Evolutionary conservation across 2,329 filamentous ascomycete species (phyloP), one percentile per base, ranked within the genome.

Genomic region (Cryphonectria parasitica): DNA sequence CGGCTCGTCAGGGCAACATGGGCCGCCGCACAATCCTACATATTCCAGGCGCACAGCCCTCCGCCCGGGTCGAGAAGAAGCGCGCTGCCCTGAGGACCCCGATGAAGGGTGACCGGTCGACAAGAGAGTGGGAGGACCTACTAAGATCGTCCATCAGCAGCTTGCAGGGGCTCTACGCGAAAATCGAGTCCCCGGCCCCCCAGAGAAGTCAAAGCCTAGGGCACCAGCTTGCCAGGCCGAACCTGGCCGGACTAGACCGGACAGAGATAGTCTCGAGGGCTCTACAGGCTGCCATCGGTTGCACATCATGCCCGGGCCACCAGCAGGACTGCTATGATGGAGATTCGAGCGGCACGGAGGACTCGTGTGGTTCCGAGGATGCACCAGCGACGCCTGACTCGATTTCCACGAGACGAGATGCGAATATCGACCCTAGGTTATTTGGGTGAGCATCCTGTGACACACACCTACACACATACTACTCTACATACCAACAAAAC

Each of bases 41-140:
- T 28, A 64, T 64, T 7, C 63, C 61, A 19, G 45, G 67, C 61
- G 28, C 69, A 43, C 64, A 64, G 58, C 36, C 58, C 64, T 17
- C 56, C 36, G 67, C 63, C 54, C 67, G 68, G 34, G 41, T 68
- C 67, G 36, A 63, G 64, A 66, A 56, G 17, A 66, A 45, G 11
- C 67, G 17, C 36, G 28, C 25, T 31, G 60, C 54, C 61, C 11
- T 64, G 45, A 64, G 43, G 15, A 71, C 65, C 45, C 61, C 67
- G 4, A 64, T 43, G 0, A 68, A 71, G 56, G 62, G 43, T 45
- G 49, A 36, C 63, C 63, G 36, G 41, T 66, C 70, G 6, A 43
- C 63, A 17, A 52, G n/a, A 34, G 70, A 71, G 43, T 71, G 70
- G 70, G 70, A 66, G 41, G 54, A 66, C 41, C 68, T 71, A 45